These are phyloP conservation scores for Fraxinus baroniana DNA, from an alignment of 305 asterid genomes.

Conservation along the genomic window DNA sequence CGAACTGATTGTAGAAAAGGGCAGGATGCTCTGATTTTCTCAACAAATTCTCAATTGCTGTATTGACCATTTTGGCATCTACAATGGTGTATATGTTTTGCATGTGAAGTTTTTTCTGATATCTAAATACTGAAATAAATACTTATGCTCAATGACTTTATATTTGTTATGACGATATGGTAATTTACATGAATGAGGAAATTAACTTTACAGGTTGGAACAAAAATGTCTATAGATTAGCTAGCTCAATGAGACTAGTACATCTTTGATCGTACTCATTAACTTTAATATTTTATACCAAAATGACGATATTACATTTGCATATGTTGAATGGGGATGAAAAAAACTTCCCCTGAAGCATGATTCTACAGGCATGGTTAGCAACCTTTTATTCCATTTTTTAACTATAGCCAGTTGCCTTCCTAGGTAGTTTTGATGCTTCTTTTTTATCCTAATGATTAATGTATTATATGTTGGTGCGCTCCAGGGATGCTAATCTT, in stretches of 20 bases:
- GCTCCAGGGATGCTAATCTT: neutral
- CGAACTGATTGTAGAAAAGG: neutral
- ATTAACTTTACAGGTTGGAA: neutral
- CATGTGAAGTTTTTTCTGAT: neutral
- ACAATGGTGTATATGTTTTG: neutral
- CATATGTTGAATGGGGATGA: neutral
- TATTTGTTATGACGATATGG: neutral
- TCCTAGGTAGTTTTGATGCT: neutral
- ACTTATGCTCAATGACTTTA: neutral
- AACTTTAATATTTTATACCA: neutral
- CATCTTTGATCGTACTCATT: neutral
- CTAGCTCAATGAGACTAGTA: neutral
- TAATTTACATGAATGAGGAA: neutral
- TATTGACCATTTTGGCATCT: neutral
- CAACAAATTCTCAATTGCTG: neutral
- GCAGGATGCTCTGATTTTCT: neutral
- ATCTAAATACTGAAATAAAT: neutral
- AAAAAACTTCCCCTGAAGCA: neutral
- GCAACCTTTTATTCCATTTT: neutral
- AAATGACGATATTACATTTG: neutral
- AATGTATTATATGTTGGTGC: neutral
- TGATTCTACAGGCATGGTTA: neutral
- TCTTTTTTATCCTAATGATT: neutral
- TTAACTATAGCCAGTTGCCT: neutral
- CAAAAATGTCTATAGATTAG: neutral